Evolutionary conservation across 78 protist species (phyloP), one percentile per base, ranked within the genome.

Genomic region (Dictyostelium firmibasis): DNA sequence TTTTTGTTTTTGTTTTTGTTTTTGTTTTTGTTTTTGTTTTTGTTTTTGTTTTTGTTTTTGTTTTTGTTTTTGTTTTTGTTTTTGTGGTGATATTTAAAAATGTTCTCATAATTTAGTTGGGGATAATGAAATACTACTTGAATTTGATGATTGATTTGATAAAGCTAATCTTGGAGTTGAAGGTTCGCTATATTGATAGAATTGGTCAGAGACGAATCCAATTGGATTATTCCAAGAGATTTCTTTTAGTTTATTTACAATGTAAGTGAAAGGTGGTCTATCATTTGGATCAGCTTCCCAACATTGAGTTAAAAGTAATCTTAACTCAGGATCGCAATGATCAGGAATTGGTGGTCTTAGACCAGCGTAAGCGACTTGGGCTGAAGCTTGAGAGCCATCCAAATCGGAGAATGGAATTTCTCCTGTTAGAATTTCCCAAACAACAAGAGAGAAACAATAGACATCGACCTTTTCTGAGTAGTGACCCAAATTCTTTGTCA

Each of bases 371-470:
- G 94, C 94, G 1, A 89, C 94, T 50, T 89, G 94, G 4, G 94
- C 94, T 0, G 94, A 89, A 3, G 94, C 94, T 47, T 89, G 94
- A 7, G 94, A 89, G 0, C 94, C 94, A 47, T 89, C 94, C 70
- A 89, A 67, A 20, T 89, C 94, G 11, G 94, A 81, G 47, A 69
- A 89, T 38, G 94, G 94, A 38, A 89, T 89, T 67, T 89, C 94
- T 2, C 94, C 94, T 44, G 79, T 70, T 18, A 89, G 33, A 11
- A 89, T 18, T 84, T 89, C 94, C 94, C 94, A 89, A 6, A 89
- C 87, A 0, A 89, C 94, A 31, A 89, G 36, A 7, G 94, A 89
- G 47, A 89, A 89, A 35, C 94, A 89, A 70, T 81, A 89, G 77
- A 89, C 94, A 47, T 89, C 94, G 9, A 89, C 41, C 82, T 89